These are phyloP conservation scores for Diaporthe humulicola DNA, from an alignment of 2,329 filamentous ascomycete genomes.

Conservation along the genomic window DNA sequence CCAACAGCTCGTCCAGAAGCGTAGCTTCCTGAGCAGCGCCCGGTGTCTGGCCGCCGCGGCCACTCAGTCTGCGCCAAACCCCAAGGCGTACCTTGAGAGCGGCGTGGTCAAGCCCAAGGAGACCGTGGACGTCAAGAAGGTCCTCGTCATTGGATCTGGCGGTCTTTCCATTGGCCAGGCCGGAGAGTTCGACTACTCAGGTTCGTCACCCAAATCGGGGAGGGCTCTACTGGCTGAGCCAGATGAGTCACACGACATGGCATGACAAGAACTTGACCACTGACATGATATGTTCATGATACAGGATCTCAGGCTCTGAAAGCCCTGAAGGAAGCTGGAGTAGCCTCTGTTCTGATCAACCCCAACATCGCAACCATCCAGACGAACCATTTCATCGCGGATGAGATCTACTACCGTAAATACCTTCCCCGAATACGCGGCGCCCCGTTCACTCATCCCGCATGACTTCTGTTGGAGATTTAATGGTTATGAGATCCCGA, in stretches of 20 bases:
- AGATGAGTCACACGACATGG: constrained; percentile 46
- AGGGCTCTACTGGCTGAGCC: constrained; percentile 32
- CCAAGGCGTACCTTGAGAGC: constrained; percentile 90
- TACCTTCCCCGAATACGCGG: background rate
- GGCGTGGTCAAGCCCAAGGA: constrained; percentile 85
- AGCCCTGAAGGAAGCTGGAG: constrained; percentile 94
- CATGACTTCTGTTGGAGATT: background rate
- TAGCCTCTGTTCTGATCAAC: constrained; percentile 93
- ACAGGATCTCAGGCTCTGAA: constrained; percentile 95
- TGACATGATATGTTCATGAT: constrained; percentile 39
- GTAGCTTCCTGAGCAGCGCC: constrained; percentile 62
- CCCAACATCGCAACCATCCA: constrained; percentile 99
- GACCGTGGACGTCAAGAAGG: constrained; percentile 93
- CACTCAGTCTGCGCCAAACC: constrained; percentile 79
- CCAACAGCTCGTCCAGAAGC: constrained; percentile 56
- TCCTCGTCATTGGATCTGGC: constrained; percentile 94
- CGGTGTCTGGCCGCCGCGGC: constrained; percentile 57
- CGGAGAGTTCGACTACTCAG: constrained; percentile 98
- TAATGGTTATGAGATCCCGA: background rate
- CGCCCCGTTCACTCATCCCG: background rate
- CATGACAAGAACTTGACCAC: constrained; percentile 18
- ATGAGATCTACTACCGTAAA: constrained; percentile 90
- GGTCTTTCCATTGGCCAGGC: constrained; percentile 97
- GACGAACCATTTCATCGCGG: constrained; percentile 94
- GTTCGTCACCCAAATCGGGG: constrained; percentile 64